phyloP scores from a whole-genome alignment of 1,284 basidiomycete species.

The Trametes polyzona region DNA sequence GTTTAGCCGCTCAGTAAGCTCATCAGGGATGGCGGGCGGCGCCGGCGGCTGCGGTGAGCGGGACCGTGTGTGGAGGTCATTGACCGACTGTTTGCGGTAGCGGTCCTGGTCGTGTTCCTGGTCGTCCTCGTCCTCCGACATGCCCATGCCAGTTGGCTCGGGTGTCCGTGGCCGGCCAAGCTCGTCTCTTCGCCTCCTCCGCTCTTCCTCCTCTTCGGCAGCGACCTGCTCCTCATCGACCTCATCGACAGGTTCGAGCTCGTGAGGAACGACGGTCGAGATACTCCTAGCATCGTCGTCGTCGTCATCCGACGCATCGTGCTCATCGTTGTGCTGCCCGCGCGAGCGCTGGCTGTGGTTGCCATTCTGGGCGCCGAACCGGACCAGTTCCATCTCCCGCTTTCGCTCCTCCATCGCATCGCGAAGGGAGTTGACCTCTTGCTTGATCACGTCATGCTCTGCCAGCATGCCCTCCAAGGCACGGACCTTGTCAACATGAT shows the following conservation, averaged over 20 bases:
- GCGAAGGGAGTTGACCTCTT: slow-evolving; percentile 75
- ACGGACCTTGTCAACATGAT: slow-evolving; percentile 86
- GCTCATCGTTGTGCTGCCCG: slow-evolving; percentile 40
- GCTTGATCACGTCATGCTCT: slow-evolving; percentile 87
- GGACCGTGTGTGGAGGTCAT: slow-evolving; percentile 27
- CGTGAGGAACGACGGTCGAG: slow-evolving; percentile 63
- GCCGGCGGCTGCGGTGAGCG: slow-evolving; percentile 28
- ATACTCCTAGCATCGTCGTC: slow-evolving; percentile 66
- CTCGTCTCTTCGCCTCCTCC: slow-evolving; percentile 56
- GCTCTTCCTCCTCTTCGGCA: slow-evolving; percentile 49
- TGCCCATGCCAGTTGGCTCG: slow-evolving; percentile 72
- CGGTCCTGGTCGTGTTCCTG: slow-evolving; percentile 28
- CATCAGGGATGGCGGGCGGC: slow-evolving; percentile 47
- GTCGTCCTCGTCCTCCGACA: slow-evolving; percentile 53
- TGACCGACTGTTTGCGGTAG: slow-evolving; percentile 17
- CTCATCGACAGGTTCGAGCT: slow-evolving; percentile 75
- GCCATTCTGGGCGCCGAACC: slow-evolving; percentile 24
- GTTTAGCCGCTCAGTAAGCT: slow-evolving; percentile 75
- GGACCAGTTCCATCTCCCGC: slow-evolving; percentile 38
- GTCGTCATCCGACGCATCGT: slow-evolving; percentile 43
- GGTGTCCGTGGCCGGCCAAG: slow-evolving; percentile 74
- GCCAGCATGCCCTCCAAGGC: slow-evolving; percentile 82
- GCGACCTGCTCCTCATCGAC: slow-evolving; percentile 69
- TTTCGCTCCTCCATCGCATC: slow-evolving; percentile 70
- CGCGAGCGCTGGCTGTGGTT: slow-evolving; percentile 27